Evolutionary conservation across 1,284 basidiomycete species (phyloP), one percentile per base, ranked within the genome.

Genomic region (Schizophyllum amplum): DNA sequence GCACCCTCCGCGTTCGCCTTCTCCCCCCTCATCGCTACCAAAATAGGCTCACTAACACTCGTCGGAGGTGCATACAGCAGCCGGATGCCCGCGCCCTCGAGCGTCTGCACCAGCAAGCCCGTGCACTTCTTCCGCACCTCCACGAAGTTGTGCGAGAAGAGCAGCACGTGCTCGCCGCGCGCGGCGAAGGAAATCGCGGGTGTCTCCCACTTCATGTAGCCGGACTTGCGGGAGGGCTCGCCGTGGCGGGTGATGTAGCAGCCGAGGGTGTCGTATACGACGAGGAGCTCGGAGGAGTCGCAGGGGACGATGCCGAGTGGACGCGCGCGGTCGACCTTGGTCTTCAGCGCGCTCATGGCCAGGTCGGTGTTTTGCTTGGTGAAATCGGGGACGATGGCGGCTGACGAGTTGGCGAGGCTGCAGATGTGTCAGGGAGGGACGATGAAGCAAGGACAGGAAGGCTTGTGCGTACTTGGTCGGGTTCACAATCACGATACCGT

Each of bases 131-230:
- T 75, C 57, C 90, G 80, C 21, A 91, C 73, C 67, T 92, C 89
- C 63, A 92, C 76, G 66, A 87, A 91, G 55, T 82, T 77, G 17
- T 79, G 61, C 9, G 86, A 89, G 69, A 92, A 82, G 42, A 92
- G 79, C 15, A 92, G 74, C 59, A 91, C 59, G 64, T 89, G 78
- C 4, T 72, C 75, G 7, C 79, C 78, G 20, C 85, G 81, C 53
- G 80, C 71, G 9, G 82, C 79, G 64, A 77, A 90, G 2, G 82
- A 73, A 1, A 67, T 70, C 9, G 83, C 86, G 59, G 76, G 81
- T 57, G 77, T 78, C 70, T 92, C 89, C 89, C 89, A 92, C 55
- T 81, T 84, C 57, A 91, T 79, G 65, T 81, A 89, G 1, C 78
- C 76, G 9, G 73, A 76, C 47, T 75, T 75, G 47, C 87, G 84